Evolutionary conservation across 2,329 filamentous ascomycete species (phyloP), one percentile per base, ranked within the genome.

Genomic region (Aspergillus tamarii): DNA sequence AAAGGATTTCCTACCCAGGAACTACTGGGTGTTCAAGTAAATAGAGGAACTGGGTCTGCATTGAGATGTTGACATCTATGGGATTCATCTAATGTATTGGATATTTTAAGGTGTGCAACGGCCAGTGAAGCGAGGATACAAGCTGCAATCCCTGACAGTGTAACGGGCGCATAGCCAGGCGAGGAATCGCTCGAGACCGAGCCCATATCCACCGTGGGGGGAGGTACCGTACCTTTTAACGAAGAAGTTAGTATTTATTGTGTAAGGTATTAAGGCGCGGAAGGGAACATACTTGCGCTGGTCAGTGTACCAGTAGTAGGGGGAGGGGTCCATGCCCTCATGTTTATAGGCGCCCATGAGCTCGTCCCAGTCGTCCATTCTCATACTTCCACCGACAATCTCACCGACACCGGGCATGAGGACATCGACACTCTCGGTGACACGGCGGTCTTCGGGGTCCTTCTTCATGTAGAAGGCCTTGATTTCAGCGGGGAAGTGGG

Each of bases 391-490:
- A 66, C 95, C 94, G 2, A 98, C 93, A 74, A 98, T 97, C 84
- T 98, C 95, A 64, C 95, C 95, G 30, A 99, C 95, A 70, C 93
- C 93, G 12, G 95, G 95, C 93, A 99, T 90, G 66, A 91, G 77
- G 64, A 87, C 86, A 69, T 99, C 95, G 16, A 98, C 94, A 66
- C 89, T 93, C 84, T 99, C 94, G 0, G 95, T 99, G 32, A 97
- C 93, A 30, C 94, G 87, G 34, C 81, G 82, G 76, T 99, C 95
- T 34, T 86, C 81, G 50, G 85, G 84, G 72, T 94, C 95, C 81
- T 91, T 94, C 81, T 94, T 90, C 95, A 99, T 99, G 86, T 99
- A 99, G 80, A 99, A 99, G 1, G 95, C 91, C 85, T 99, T 99
- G 85, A 99, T 97, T 82, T 94, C 93, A 64, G 89, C 89, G 23